phyloP scores from a whole-genome alignment of 345 rosid genomes.

The Garcia nutans region DNA sequence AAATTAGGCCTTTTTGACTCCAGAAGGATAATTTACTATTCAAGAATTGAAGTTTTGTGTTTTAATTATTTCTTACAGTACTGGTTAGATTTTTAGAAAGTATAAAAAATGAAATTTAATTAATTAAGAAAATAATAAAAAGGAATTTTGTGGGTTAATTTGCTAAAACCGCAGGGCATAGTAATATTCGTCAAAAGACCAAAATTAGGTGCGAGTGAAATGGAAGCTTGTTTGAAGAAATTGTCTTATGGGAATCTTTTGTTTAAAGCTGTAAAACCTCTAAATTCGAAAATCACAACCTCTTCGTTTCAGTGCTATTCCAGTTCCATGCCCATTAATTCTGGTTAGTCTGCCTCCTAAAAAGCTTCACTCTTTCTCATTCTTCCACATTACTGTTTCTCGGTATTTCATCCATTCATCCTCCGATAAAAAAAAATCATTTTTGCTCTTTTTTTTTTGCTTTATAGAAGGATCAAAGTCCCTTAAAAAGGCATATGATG shows the following conservation, averaged over 20 bases:
- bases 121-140: too few species aligned
- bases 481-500: constrained; percentile 62
- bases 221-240: constrained; percentile 65
- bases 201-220: constrained; percentile 5
- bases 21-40: too few species aligned
- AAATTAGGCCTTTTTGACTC: too few species aligned
- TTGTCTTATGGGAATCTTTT: constrained; percentile 42
- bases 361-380: background rate
- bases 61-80: too few species aligned
- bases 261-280: constrained; percentile 44
- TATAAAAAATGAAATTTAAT: too few species aligned
- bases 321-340: constrained; percentile 38
- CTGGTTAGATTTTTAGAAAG: too few species aligned
- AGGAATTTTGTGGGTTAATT: background rate
- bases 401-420: constrained; percentile 1
- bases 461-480: constrained; percentile 28
- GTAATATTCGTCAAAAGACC: background rate
- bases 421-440: background rate
- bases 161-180: background rate
- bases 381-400: constrained; percentile 1
- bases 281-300: constrained; percentile 24
- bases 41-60: too few species aligned
- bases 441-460: background rate
- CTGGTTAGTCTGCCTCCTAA: constrained; percentile 31
- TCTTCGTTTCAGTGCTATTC: constrained; percentile 33